Conservation (phyloP, 2,329 filamentous ascomycete species). For the Teratosphaeria nubilosa region DNA sequence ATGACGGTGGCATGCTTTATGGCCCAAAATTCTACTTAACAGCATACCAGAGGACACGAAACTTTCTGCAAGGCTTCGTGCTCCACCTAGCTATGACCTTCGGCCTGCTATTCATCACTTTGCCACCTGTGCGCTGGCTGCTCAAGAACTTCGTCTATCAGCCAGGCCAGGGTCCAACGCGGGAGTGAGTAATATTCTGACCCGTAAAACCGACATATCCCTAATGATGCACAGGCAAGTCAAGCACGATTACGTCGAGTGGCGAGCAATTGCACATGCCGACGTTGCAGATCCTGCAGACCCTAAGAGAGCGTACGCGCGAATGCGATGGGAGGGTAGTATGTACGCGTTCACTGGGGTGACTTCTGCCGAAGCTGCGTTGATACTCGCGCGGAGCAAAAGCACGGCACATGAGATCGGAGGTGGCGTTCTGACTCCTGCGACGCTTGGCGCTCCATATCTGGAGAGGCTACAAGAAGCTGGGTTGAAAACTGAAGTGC, state of each 20-base stretch:
- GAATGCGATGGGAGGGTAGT: constrained; percentile 48
- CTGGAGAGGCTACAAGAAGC: constrained; percentile 51
- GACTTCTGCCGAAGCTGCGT: constrained; percentile 53
- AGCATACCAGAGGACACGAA: constrained; percentile 46
- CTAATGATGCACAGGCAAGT: constrained; percentile 34
- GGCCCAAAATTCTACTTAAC: constrained; percentile 48
- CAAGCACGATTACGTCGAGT: constrained; percentile 52
- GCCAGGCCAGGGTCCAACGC: constrained; percentile 42
- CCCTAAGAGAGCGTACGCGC: constrained; percentile 45
- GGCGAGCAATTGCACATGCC: constrained; percentile 53
- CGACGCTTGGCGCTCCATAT: constrained; percentile 57
- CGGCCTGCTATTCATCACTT: constrained; percentile 35
- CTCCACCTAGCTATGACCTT: constrained; percentile 41
- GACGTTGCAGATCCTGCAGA: constrained; percentile 38
- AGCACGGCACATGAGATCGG: constrained; percentile 43
- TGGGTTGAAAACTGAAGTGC: constrained; percentile 52
- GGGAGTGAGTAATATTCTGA: constrained; percentile 26
- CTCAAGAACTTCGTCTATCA: constrained; percentile 37
- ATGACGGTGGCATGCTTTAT: constrained; percentile 42
- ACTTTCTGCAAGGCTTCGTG: constrained; percentile 36
- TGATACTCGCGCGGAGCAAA: constrained; percentile 51
- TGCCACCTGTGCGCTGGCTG: constrained; percentile 45
- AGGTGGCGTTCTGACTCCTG: constrained; percentile 63
- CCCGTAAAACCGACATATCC: neutral
- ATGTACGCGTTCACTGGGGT: constrained; percentile 60